Evolutionary conservation across 257 asterid genomes (phyloP), one percentile per base, ranked within the genome.

Genomic region (Nicotiana paniculata): DNA sequence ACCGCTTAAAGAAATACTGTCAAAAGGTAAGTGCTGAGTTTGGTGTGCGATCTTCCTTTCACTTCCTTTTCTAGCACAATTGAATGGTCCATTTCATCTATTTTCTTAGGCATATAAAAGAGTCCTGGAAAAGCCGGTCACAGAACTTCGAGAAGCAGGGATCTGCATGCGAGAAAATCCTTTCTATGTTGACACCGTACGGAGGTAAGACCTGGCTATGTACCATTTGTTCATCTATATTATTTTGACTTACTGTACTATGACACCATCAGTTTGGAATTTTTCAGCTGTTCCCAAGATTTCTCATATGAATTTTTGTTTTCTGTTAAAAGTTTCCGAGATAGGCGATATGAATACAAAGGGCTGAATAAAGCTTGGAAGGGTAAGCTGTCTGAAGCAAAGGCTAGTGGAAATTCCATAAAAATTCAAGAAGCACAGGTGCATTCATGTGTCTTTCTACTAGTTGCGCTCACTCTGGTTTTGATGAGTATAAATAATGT

Each of bases 161-260:
- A 94, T 96, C 88, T 96, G 99, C 89, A 96, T 96, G 99, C 93
- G 99, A 75, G 99, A 96, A 89, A 96, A 96, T 88, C 92, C 99
- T 82, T 96, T 96, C 87, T 96, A 96, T 87, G 93, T 96, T 88
- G 98, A 96, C 85, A 96, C 99, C 54, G 98, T 96, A 58, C 98
- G 99, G 86, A 96, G 99, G 99, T 94, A 79, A 85, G 86, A 76
- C 72, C 64, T 26, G 63, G 76, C 82, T 66, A 30, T 77, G 67
- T 55, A 68, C 61, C 48, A 18, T 81, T 70, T 81, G 35, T 58
- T 65, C 81, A 17, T 9, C 39, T 77, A 83, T 81, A 51, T 37
- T 72, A 64, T 55, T 83, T 74, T 43, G 21, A 26, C 69, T 28
- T 12, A 63, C 63, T 74, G 79, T 74, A 6, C 79, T 51, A 51